Evolutionary conservation across 208 protist genomes (phyloP), one percentile per base, ranked within the genome.

Genomic region (Acanthamoeba rhysodes): DNA sequence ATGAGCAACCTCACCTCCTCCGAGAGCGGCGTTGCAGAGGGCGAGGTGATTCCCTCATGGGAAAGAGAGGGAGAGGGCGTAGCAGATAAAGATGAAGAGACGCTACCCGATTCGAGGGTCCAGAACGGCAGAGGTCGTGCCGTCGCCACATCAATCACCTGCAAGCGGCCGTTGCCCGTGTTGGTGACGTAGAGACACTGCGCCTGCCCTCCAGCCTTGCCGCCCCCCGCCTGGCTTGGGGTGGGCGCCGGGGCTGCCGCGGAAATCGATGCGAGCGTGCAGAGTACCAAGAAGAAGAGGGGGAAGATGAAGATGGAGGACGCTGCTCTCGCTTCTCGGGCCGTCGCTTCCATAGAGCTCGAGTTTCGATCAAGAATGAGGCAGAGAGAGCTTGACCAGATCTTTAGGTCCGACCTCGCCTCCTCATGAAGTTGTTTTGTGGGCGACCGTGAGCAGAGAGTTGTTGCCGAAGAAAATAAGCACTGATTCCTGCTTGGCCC

Each of bases 121-220:
- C 74, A 84, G 74, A 84, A 84, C 37, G 41, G 74, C 34, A 84
- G 74, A 4, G 20, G 74, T 0, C 45, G 34, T 5, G 74, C 74
- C 18, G 74, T 53, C 8, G 45, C 74, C 12, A 84, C 74, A 41
- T 84, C 74, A n/a, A 84, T 84, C 9, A 84, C 45, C 37, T 84
- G 74, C 45, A 84, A 41, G 18, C 74, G 74, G 6, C 74, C 74
- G 45, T 84, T 84, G 74, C 74, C 74, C 14, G 41, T 84, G 74
- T 84, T 84, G 41, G 74, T 84, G 41, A 84, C 74, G 74, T 84
- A 84, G 37, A 84, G 74, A 37, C 74, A 84, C 37, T 84, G 74
- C 66, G 57, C 20, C 24, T 64, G 57, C 20, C 20, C 27, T 68
- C 24, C 27, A 7, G 1, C 62, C 6, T 24, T 24, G 62, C 27